Conservation (phyloP, 2,329 filamentous ascomycete genomes). For the Exophiala phaeomuriformis region DNA sequence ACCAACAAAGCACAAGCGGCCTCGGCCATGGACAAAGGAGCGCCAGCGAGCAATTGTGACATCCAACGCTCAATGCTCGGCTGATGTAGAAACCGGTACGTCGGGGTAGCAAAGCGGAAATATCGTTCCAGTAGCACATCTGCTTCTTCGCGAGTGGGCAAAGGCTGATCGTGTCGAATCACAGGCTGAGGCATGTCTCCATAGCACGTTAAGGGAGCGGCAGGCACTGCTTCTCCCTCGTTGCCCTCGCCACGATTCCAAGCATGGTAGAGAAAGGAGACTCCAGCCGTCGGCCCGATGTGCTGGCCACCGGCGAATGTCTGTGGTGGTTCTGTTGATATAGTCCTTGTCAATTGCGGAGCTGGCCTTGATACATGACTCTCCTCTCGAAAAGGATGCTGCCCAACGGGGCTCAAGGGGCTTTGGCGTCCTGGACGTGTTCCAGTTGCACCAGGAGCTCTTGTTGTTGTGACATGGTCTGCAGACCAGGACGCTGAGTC, state of each 20-base stretch:
- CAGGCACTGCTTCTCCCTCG: constrained; percentile 36
- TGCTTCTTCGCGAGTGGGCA: constrained; percentile 33
- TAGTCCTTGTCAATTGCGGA: background rate
- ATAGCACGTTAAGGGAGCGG: constrained; percentile 25
- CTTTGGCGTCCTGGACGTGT: background rate
- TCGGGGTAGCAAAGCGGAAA: constrained; percentile 50
- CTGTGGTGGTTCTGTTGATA: constrained; percentile 18
- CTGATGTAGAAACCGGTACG: constrained; percentile 48
- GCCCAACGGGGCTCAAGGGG: background rate
- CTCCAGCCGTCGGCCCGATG: constrained; percentile 42
- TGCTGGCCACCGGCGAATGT: constrained; percentile 40
- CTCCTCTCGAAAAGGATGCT: background rate
- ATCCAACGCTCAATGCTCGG: constrained; percentile 44
- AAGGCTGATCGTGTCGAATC: constrained; percentile 27
- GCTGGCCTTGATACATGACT: background rate
- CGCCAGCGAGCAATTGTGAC: constrained; percentile 28
- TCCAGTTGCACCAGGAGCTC: too few relatives aligned
- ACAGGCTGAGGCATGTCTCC: constrained; percentile 40
- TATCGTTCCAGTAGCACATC: constrained; percentile 42
- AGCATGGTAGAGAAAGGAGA: constrained; percentile 55
- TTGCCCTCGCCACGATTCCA: constrained; percentile 39
- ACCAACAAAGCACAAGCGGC: constrained; percentile 35
- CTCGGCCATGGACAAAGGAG: constrained; percentile 28
- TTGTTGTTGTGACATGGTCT: too few relatives aligned
- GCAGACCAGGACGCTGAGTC: background rate